Evolutionary conservation across 345 rosid genomes (phyloP).

Genomic region (Reutealis trisperma): DNA sequence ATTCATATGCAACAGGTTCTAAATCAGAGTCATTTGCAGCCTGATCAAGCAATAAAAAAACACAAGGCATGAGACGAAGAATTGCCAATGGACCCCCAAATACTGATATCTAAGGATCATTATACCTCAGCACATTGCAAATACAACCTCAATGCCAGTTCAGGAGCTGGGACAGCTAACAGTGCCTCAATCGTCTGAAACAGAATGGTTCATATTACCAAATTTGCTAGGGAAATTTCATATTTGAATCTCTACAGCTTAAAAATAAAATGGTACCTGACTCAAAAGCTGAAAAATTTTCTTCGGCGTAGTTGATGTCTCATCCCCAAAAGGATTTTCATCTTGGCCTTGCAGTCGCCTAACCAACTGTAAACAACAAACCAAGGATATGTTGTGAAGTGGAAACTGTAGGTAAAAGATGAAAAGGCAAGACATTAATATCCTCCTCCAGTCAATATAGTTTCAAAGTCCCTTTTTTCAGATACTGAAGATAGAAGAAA

Average conservation of each 20-base stretch:
- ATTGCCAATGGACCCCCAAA: conserved; percentile 10
- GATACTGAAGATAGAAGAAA: no score
- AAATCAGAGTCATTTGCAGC: conserved; percentile 95
- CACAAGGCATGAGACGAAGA: neutral
- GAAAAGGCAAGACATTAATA: neutral
- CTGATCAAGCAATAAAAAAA: conserved; percentile 32
- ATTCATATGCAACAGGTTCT: conserved; percentile 96
- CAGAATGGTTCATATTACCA: conserved; percentile 8
- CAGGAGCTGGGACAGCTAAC: conserved; percentile 79
- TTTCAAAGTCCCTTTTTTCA: neutral
- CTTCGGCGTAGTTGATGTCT: conserved; percentile 71
- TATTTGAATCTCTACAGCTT: neutral
- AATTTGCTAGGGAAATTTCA: no score
- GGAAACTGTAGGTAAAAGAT: conserved; percentile 2
- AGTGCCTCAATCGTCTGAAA: conserved; percentile 81
- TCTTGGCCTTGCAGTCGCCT: conserved; percentile 87
- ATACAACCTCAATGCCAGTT: conserved; percentile 77
- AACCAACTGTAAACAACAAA: conserved; percentile 52
- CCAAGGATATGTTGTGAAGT: neutral
- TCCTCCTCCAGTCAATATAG: neutral
- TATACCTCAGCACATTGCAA: conserved; percentile 98
- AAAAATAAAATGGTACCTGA: conserved; percentile 46
- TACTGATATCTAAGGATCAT: conserved; percentile 6
- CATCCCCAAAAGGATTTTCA: conserved; percentile 94
- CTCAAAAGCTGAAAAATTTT: conserved; percentile 89